phyloP scores from a whole-genome alignment of 208 protist species.

The Leishmania major region DNA sequence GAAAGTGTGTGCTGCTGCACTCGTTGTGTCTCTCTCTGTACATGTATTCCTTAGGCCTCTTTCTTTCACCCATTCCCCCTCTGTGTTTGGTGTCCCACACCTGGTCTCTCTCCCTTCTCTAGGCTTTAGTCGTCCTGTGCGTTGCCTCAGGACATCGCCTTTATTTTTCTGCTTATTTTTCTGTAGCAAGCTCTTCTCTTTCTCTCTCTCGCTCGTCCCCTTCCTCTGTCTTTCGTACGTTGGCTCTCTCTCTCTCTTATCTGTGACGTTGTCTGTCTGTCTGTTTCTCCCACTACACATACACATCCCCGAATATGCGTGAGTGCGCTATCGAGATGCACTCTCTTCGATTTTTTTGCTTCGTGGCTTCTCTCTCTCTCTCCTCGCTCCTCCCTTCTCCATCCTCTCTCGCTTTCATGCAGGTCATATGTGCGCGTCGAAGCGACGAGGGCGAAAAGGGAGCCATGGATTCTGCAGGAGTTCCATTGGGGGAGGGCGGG shows the following conservation, averaged over 20 bases:
- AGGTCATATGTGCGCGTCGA: not conserved
- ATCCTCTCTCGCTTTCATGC: not conserved
- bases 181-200: not conserved
- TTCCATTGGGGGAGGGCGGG: not conserved
- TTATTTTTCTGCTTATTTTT: not conserved
- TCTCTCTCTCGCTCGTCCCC: not conserved
- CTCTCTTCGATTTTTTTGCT: not conserved
- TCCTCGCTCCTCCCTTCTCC: not conserved
- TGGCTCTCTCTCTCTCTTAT: not conserved
- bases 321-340: not conserved
- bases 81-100: not conserved
- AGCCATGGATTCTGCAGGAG: not conserved
- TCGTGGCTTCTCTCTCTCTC: not conserved
- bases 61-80: not conserved
- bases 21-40: not conserved
- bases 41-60: constrained; percentile 2
- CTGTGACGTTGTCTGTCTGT: not conserved
- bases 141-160: not conserved
- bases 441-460: not conserved
- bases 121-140: not conserved
- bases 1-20: not conserved
- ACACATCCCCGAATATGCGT: not conserved
- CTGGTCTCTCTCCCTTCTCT: not conserved
- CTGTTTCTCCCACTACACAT: not conserved
- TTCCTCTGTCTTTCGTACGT: not conserved